A percentile compares a stretch with the other conserved stretches of the same genome.
Conservation (phyloP, 2,329 filamentous ascomycete genomes). For the Xylaria arbuscula region DNA sequence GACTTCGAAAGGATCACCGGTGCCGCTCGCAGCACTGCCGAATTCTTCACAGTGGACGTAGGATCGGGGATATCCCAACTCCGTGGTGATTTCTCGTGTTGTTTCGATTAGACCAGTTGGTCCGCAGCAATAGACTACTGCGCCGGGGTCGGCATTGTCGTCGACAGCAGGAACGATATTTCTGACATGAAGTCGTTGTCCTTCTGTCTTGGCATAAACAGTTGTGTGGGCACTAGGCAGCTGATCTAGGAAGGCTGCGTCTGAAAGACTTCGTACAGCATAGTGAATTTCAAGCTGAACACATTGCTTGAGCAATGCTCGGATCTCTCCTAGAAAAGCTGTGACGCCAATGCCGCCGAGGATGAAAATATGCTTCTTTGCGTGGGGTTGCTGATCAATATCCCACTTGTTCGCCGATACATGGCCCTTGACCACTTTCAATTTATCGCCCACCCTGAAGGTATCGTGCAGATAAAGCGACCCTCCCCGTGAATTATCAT, state of each 20-base stretch:
- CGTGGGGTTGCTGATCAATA: slow-evolving; percentile 17
- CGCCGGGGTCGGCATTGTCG: slow-evolving; percentile 39
- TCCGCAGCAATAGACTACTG: slow-evolving; percentile 51
- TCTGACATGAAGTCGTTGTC: slow-evolving; percentile 43
- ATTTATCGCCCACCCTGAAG: slow-evolving; percentile 61
- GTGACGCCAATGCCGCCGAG: slow-evolving; percentile 50
- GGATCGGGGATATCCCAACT: slow-evolving; percentile 44
- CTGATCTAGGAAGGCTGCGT: slow-evolving; percentile 47
- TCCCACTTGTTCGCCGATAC: slow-evolving; percentile 23
- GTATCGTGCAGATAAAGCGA: slow-evolving; percentile 67
- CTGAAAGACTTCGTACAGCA: slow-evolving; percentile 45
- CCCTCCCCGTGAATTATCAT: slow-evolving; percentile 66
- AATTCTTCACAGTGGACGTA: slow-evolving; percentile 49
- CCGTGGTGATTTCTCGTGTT: slow-evolving; percentile 38
- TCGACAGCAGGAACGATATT: slow-evolving; percentile 53
- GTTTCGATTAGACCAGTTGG: slow-evolving; percentile 44
- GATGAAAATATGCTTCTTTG: slow-evolving; percentile 47
- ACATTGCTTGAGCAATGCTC: slow-evolving; percentile 31
- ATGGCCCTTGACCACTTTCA: slow-evolving; percentile 55
- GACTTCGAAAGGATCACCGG: slow-evolving; percentile 49
- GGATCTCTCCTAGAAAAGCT: slow-evolving; percentile 47
- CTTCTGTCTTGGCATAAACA: slow-evolving; percentile 46
- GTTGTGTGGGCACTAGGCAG: slow-evolving; percentile 43
- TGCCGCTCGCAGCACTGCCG: slow-evolving; percentile 44
- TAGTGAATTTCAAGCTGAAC: slow-evolving; percentile 48